phyloP scores from a whole-genome alignment of 1,284 basidiomycete genomes.

The Cystobasidium sp. region DNA sequence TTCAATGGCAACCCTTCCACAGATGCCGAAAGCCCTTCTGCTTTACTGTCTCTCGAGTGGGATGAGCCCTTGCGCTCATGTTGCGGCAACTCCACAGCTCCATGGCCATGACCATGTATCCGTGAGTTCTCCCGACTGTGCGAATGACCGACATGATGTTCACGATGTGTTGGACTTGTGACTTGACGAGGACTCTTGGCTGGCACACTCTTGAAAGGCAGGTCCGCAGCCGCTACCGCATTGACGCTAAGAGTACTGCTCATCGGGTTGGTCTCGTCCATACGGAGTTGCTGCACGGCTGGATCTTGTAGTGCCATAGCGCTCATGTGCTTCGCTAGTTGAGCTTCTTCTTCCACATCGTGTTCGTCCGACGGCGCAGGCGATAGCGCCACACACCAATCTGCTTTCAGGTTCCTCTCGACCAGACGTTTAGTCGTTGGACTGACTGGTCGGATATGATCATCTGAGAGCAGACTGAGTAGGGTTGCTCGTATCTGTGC shows the following conservation, averaged over 20 bases:
- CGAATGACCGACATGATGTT: slow-evolving; percentile 17
- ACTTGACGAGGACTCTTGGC: slow-evolving; percentile 9
- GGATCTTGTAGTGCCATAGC: slow-evolving; percentile 29
- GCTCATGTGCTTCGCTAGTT: slow-evolving; percentile 39
- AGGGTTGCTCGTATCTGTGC: slow-evolving; percentile 82
- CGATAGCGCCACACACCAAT: slow-evolving; percentile 69
- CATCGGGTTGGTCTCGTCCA: slow-evolving; percentile 13
- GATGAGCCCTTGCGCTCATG: neutral
- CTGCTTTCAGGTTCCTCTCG: slow-evolving; percentile 82
- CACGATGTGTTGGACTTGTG: slow-evolving; percentile 11
- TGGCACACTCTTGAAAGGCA: slow-evolving; percentile 2
- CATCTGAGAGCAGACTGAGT: slow-evolving; percentile 74
- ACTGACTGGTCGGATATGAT: slow-evolving; percentile 77
- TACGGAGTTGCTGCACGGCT: neutral
- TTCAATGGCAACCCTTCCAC: slow-evolving; percentile 11
- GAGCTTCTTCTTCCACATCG: slow-evolving; percentile 34
- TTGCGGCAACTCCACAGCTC: slow-evolving; percentile 6
- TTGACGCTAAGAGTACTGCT: slow-evolving; percentile 36
- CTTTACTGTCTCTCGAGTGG: slow-evolving; percentile 15
- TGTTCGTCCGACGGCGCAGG: slow-evolving; percentile 21
- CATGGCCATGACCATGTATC: slow-evolving; percentile 20
- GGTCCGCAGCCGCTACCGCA: slow-evolving; percentile 34
- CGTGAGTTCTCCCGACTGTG: slow-evolving; percentile 7
- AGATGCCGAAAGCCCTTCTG: neutral
- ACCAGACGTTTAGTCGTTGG: slow-evolving; percentile 88